These are phyloP conservation scores for Phytophthora idaei DNA, from an alignment of 352 stramenopile genomes.

Conservation along the genomic window DNA sequence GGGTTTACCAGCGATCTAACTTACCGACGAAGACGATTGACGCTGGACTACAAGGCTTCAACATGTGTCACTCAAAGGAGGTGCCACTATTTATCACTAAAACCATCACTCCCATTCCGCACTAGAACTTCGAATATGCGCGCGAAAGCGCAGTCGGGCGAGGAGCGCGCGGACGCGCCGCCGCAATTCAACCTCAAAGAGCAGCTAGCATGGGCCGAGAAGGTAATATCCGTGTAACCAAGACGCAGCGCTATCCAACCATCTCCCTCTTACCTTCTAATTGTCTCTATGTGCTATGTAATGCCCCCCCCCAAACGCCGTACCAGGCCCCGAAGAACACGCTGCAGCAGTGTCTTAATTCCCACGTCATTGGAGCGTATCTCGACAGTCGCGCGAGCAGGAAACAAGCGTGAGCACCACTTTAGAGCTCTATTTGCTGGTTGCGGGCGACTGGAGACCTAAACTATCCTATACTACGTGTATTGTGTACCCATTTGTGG, in stretches of 20 bases:
- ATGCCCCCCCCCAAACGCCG: neutral
- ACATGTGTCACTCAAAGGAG: neutral
- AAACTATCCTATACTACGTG: constrained; percentile 1
- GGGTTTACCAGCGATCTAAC: too few relatives aligned
- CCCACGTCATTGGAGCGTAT: constrained; percentile 76
- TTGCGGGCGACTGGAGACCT: neutral
- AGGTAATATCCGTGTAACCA: constrained; percentile 31
- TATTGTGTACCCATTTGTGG: constrained; percentile 7
- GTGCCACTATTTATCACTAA: neutral
- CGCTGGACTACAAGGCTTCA: neutral
- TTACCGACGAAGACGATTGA: too few relatives aligned
- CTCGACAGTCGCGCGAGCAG: constrained; percentile 55
- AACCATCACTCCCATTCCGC: constrained; percentile 40
- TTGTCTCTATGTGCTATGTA: neutral
- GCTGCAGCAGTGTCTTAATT: constrained; percentile 81
- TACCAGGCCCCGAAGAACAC: constrained; percentile 44
- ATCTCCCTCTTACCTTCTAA: constrained; percentile 8
- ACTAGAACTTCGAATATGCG: constrained; percentile 26
- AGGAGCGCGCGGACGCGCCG: constrained; percentile 5
- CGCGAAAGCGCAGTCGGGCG: constrained; percentile 3
- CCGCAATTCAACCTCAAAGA: constrained; percentile 62
- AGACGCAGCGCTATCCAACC: constrained; percentile 4
- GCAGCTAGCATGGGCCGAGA: constrained; percentile 66
- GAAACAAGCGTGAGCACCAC: constrained; percentile 47
- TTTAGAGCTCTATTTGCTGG: constrained; percentile 3